Evolutionary conservation across 768 basidiomycete species (phyloP).

Genomic region (Coprinellus aureogranulatus): DNA sequence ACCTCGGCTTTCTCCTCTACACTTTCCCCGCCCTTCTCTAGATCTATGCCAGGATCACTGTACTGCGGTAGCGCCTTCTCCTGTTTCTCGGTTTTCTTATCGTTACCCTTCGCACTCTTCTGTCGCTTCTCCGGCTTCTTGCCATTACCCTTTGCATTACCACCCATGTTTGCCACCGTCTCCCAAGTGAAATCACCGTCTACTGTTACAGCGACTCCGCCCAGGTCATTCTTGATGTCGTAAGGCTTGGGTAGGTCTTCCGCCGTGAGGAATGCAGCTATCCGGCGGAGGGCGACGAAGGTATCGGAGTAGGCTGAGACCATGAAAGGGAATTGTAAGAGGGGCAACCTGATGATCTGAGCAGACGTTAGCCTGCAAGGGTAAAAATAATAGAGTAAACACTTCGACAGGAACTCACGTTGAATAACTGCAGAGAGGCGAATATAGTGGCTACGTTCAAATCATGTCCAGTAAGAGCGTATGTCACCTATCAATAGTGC

Average conservation of each 20-base stretch:
- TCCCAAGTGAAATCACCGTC: constrained; percentile 58
- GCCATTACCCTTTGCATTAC: no score
- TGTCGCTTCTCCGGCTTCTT: constrained; percentile 16
- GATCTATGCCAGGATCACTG: no score
- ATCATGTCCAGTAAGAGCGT: constrained; percentile 53
- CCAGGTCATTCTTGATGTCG: constrained; percentile 33
- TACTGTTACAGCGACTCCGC: constrained; percentile 40
- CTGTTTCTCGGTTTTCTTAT: no score
- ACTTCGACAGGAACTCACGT: constrained; percentile 44
- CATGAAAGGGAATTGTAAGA: constrained; percentile 54
- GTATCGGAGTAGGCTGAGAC: constrained; percentile 48
- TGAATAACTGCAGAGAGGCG: constrained; percentile 56
- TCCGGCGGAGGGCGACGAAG: constrained; percentile 47
- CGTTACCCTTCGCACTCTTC: constrained; percentile 14
- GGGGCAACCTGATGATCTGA: constrained; percentile 56
- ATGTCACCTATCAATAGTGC: constrained; percentile 72
- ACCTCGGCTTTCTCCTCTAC: constrained; percentile 6
- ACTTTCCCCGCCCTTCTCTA: constrained; percentile 9
- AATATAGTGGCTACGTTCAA: constrained; percentile 57
- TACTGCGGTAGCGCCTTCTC: no score
- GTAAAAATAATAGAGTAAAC: neutral
- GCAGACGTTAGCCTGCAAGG: neutral
- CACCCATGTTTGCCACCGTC: constrained; percentile 21
- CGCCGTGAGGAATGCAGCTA: constrained; percentile 47
- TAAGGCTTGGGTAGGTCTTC: constrained; percentile 55